Percentiles rank a stretch among this genome's conserved stretches.
phyloP scores from a whole-genome alignment of 2,329 filamentous ascomycete species.

The Talaromyces sp. region DNA sequence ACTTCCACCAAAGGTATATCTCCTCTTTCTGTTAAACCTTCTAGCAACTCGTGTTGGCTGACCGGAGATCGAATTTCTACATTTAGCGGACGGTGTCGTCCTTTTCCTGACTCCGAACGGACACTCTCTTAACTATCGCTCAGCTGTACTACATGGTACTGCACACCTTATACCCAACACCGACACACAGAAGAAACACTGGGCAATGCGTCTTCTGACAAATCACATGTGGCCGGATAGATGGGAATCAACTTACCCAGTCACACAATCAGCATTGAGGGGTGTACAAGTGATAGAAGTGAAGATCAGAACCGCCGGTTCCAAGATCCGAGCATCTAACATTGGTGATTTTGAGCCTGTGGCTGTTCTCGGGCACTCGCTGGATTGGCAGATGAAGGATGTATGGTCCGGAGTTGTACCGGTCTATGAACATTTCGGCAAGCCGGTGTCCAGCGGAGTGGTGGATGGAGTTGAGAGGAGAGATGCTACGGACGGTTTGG shows the following conservation, averaged over 20 bases:
- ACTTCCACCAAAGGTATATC: background rate
- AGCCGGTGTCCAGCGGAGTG: slow-evolving; percentile 14
- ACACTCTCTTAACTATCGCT: slow-evolving; percentile 21
- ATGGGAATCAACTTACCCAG: slow-evolving; percentile 18
- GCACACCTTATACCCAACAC: slow-evolving; percentile 7
- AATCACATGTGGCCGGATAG: slow-evolving; percentile 20
- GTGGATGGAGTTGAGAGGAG: slow-evolving; percentile 4
- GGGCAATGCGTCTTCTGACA: slow-evolving; percentile 20
- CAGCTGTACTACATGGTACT: slow-evolving; percentile 17
- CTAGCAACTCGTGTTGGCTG: background rate
- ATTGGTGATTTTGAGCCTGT: slow-evolving; percentile 15
- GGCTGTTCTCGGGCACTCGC: slow-evolving; percentile 3
- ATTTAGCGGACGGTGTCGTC: slow-evolving; percentile 18
- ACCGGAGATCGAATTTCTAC: no score
- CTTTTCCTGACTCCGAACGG: slow-evolving; percentile 19
- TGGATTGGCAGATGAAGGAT: slow-evolving; percentile 10
- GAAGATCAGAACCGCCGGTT: slow-evolving; percentile 12
- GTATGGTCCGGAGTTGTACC: slow-evolving; percentile 20
- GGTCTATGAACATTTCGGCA: slow-evolving; percentile 15
- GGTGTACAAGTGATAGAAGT: slow-evolving; percentile 20
- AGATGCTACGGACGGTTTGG: background rate
- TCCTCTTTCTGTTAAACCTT: background rate
- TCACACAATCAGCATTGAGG: slow-evolving; percentile 11
- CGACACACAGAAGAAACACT: slow-evolving; percentile 9
- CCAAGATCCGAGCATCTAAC: slow-evolving; percentile 18